Base-by-base conservation (phyloP, 2,329 filamentous ascomycete genomes). In the Acrocalymma vagum region DNA sequence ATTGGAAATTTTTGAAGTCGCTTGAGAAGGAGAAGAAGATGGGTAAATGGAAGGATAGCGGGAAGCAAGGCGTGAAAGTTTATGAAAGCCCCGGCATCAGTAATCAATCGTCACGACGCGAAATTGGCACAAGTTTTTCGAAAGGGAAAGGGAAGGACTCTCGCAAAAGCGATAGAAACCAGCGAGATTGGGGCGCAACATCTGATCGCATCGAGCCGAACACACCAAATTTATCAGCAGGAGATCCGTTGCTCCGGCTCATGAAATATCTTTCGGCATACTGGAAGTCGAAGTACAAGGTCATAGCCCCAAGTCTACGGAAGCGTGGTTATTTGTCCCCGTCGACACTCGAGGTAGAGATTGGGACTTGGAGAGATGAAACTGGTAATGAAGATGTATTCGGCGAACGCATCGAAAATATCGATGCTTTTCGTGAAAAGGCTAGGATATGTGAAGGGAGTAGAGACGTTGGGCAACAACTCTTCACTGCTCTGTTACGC, bases 321-420 rank as follows among this genome's bases (percentile, higher is more conserved):
- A 99, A 97, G 72, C 80, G 83, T 63, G 94, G 94, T 0, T 97
- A 97, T 64, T 87, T 93, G 74, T 79, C 87, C 1, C 79, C 90
- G n/a, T 78, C 86, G 55, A 79, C 83, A 16, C 73, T 96, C 2
- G 86, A 90, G 54, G 81, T 85, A n/a, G 78, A 94, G 45, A 83
- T 87, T 6, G 84, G 86, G 21, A 85, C 82, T 0, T 90, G 87
- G 65, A 79, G 82, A 21, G 79, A 84, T 9, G 80, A 86, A 32
- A 74, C 77, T 0, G 74, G 83, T 41, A 80, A 94, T 52, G 69
- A 78, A 0, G 77, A 82, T 29, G 74, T 73, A 5, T 90, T 93
- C 62, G 93, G 93, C 1, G 94, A 97, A 71, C 79, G 82, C 9
- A 81, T 96, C 2, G 70, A 73, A n/a, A 75, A 76, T 36, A 58